A percentile compares a stretch with the other conserved stretches of the same genome.
These are phyloP conservation scores for Pezicula neosporulosa DNA, from an alignment of 2,329 filamentous ascomycete genomes.

Conservation along the genomic window DNA sequence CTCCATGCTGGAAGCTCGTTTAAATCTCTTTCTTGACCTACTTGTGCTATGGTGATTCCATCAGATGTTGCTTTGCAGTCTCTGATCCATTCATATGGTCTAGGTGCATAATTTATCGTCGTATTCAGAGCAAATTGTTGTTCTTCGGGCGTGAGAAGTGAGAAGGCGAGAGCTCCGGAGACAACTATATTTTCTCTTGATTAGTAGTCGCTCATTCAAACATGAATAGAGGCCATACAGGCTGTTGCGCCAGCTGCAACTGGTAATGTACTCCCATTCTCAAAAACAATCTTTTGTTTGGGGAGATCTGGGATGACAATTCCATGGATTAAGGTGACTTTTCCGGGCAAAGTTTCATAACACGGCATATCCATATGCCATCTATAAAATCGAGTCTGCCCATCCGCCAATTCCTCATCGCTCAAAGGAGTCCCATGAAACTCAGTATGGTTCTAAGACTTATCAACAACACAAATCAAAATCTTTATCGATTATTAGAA, in stretches of 20 bases:
- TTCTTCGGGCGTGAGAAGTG: constrained; percentile 21
- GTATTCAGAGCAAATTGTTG: constrained; percentile 25
- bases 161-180: constrained; percentile 23
- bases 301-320: constrained; percentile 18
- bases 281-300: constrained; percentile 22
- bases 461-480: background rate
- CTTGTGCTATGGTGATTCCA: constrained; percentile 20
- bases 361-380: constrained; percentile 29
- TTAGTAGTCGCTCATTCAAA: background rate
- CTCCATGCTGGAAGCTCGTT: constrained; percentile 16
- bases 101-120: constrained; percentile 24
- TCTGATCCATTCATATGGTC: constrained; percentile 26
- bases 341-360: constrained; percentile 26
- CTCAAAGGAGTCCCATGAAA: constrained; percentile 7
- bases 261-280: constrained; percentile 10
- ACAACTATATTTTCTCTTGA: constrained; percentile 13
- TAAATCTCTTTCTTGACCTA: constrained; percentile 12
- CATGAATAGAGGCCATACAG: constrained; percentile 8
- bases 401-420: constrained; percentile 12
- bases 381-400: constrained; percentile 24
- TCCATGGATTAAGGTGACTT: constrained; percentile 22
- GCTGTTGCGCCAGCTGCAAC: constrained; percentile 22
- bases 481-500: background rate
- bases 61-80: constrained; percentile 27
- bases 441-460: background rate